phyloP scores from a whole-genome alignment of 176 grass and related monocot species.

The Calamus simplicifolius region DNA sequence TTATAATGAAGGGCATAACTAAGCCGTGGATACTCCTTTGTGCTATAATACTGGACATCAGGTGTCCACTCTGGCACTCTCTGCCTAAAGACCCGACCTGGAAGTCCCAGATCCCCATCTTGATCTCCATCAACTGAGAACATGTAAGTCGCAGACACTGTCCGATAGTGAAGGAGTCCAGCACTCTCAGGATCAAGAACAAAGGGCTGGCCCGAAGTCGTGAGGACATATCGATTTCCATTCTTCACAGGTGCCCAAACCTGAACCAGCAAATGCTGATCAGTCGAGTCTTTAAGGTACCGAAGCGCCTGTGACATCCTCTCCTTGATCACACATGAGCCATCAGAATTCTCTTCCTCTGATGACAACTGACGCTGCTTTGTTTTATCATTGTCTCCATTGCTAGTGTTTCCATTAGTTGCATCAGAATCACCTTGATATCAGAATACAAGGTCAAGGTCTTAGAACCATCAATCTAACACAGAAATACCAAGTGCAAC shows the following conservation, averaged over 20 bases:
- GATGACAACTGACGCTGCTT: conserved; percentile 39
- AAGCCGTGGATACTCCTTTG: conserved; percentile 70
- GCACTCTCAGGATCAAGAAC: conserved; percentile 68
- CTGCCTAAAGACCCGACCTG: conserved; percentile 83
- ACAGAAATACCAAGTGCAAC: no score
- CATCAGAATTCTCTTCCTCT: conserved; percentile 37
- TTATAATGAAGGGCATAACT: conserved; percentile 85
- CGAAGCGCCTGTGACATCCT: conserved; percentile 78
- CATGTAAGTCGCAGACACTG: conserved; percentile 80
- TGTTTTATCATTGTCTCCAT: conserved; percentile 27
- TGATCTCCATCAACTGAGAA: conserved; percentile 83
- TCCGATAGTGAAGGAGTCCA: conserved; percentile 75
- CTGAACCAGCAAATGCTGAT: conserved; percentile 80
- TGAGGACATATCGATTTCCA: conserved; percentile 71
- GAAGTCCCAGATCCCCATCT: conserved; percentile 59
- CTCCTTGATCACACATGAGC: conserved; percentile 60
- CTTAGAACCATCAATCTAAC: no score
- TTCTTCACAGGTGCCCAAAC: conserved; percentile 94
- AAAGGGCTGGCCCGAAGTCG: conserved; percentile 91
- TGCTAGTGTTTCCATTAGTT: conserved; percentile 26
- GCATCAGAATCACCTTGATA: conserved; percentile 41
- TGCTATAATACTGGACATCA: conserved; percentile 91
- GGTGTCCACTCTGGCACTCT: conserved; percentile 97
- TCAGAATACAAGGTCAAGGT: not conserved
- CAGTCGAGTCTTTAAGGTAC: conserved; percentile 81